phyloP scores from a whole-genome alignment of 208 protist species.

The Crithidia sp. region DNA sequence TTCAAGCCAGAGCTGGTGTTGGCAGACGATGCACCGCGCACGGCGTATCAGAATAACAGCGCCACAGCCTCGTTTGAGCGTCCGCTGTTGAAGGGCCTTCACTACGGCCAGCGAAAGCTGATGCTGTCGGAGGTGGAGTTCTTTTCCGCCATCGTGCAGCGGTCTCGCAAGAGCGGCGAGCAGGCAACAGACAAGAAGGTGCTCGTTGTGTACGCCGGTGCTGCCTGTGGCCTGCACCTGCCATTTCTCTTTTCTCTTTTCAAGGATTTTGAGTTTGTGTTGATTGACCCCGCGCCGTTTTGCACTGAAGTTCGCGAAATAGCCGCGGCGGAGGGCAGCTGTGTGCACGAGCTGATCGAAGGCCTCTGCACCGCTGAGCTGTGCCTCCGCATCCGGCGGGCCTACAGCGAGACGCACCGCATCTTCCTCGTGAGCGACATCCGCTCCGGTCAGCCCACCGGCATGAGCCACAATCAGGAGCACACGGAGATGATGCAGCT shows the following conservation, averaged over 20 bases:
- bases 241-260: conserved; percentile 88
- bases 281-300: conserved; percentile 95
- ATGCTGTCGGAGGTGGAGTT: conserved; percentile 95
- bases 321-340: conserved; percentile 30
- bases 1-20: conserved; percentile 57
- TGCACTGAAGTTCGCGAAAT: conserved; percentile 50
- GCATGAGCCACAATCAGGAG: conserved; percentile 70
- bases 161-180: not conserved
- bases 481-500: conserved; percentile 84
- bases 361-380: conserved; percentile 92
- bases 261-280: conserved; percentile 75
- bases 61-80: conserved; percentile 42
- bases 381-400: conserved; percentile 65
- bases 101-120: conserved; percentile 96
- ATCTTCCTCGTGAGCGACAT: conserved; percentile 94
- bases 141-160: conserved; percentile 48
- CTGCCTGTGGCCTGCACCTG: conserved; percentile 94
- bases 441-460: conserved; percentile 68
- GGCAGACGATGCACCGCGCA: conserved; percentile 42
- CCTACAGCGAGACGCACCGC: conserved; percentile 59
- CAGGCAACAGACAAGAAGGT: conserved; percentile 16
- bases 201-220: conserved; percentile 93
- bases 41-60: conserved; percentile 58
- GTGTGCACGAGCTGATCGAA: conserved; percentile 79
- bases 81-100: conserved; percentile 76